Evolutionary conservation across 1,284 basidiomycete genomes (phyloP).

Genomic region (Garcileccinum viscosum): DNA sequence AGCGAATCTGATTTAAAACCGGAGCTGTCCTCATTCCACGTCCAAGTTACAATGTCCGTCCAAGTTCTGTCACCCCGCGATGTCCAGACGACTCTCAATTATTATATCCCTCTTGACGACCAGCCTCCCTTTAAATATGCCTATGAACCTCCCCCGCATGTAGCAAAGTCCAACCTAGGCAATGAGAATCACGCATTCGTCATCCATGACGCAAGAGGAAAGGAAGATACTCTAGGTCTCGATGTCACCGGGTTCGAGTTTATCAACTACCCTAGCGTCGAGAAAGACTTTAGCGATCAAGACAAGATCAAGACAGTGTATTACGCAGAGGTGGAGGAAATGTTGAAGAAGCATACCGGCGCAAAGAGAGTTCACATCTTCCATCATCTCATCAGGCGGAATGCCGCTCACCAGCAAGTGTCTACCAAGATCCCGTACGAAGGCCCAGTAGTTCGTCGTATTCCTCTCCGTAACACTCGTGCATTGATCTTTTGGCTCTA

Average conservation of each 20-base stretch:
- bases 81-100: constrained; percentile 40
- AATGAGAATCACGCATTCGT: neutral
- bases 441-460: constrained; percentile 42
- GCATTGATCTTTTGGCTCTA: neutral
- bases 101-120: constrained; percentile 21
- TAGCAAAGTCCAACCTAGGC: neutral
- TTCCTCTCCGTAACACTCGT: constrained; percentile 2
- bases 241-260: constrained; percentile 2
- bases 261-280: constrained; percentile 30
- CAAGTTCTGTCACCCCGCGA: constrained; percentile 27
- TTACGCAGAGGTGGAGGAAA: constrained; percentile 47
- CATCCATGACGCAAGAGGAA: constrained; percentile 6
- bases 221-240: neutral
- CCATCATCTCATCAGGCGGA: constrained; percentile 49
- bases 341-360: constrained; percentile 47
- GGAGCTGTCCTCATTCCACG: neutral
- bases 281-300: constrained; percentile 49
- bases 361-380: constrained; percentile 47
- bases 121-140: constrained; percentile 39
- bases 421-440: neutral
- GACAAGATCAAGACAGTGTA: constrained; percentile 35
- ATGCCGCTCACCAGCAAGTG: neutral
- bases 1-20: too few relatives aligned
- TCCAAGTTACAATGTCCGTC: constrained; percentile 23
- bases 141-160: neutral